Evolutionary conservation across 2,329 filamentous ascomycete genomes (phyloP).

Genomic region (Exophiala sideris): DNA sequence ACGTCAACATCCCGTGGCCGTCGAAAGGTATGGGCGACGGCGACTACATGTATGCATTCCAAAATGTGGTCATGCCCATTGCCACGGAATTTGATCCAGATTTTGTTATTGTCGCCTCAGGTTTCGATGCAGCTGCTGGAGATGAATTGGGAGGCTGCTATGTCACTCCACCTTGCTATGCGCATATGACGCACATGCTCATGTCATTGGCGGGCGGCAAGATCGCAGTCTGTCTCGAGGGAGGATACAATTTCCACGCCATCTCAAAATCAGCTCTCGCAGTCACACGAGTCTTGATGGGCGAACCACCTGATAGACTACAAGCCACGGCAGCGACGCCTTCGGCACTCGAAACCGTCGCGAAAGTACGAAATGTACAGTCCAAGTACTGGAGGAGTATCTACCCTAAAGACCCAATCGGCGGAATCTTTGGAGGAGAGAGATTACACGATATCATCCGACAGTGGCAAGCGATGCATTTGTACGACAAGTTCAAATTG

Average conservation of each 20-base stretch:
- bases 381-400: slow-evolving; percentile 82
- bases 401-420: slow-evolving; percentile 62
- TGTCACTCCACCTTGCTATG: slow-evolving; percentile 86
- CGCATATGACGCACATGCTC: slow-evolving; percentile 98
- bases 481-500: slow-evolving; percentile 74
- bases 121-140: slow-evolving; percentile 91
- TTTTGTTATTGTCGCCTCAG: slow-evolving; percentile 89
- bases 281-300: slow-evolving; percentile 90
- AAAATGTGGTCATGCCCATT: slow-evolving; percentile 94
- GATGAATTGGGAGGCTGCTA: slow-evolving; percentile 91
- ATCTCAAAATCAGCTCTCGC: slow-evolving; percentile 91
- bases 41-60: slow-evolving; percentile 93
- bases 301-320: slow-evolving; percentile 73
- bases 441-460: slow-evolving; percentile 79
- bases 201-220: slow-evolving; percentile 91
- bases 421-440: slow-evolving; percentile 52
- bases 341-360: slow-evolving; percentile 54
- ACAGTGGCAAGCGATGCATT: slow-evolving; percentile 66
- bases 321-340: slow-evolving; percentile 46
- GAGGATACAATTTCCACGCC: slow-evolving; percentile 88
- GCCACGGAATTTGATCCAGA: slow-evolving; percentile 91
- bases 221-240: slow-evolving; percentile 88
- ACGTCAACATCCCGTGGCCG: slow-evolving; percentile 68
- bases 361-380: slow-evolving; percentile 57
- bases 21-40: slow-evolving; percentile 82